Evolutionary conservation across 192 early-diverging fungal genomes (phyloP).

Genomic region (Entomortierella beljakovae): DNA sequence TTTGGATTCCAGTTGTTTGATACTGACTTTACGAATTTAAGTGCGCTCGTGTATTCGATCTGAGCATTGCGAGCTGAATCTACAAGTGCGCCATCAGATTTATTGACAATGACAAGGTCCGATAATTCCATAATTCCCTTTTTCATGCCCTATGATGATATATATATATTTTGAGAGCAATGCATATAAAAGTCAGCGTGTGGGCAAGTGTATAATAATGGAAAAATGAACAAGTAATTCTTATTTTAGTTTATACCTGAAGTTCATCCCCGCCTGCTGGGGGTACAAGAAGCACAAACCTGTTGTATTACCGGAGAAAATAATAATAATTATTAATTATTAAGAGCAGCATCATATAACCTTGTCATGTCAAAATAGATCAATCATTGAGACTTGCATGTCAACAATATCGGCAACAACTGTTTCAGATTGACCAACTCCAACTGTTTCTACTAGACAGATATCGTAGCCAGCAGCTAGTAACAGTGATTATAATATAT

Average conservation of each 20-base stretch:
- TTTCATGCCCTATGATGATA: slow-evolving; percentile 74
- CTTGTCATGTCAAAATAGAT: too few relatives aligned
- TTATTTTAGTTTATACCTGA: slow-evolving; percentile 56
- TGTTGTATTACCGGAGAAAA: not conserved
- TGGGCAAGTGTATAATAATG: not conserved
- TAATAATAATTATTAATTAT: not conserved
- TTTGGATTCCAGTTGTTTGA: slow-evolving; percentile 58
- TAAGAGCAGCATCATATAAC: too few relatives aligned
- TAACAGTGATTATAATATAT: not conserved
- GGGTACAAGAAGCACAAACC: slow-evolving; percentile 80
- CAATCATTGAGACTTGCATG: slow-evolving; percentile 56
- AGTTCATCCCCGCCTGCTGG: slow-evolving; percentile 89
- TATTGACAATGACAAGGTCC: slow-evolving; percentile 86
- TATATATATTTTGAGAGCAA: not conserved
- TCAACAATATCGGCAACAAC: slow-evolving; percentile 92
- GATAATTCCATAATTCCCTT: slow-evolving; percentile 89
- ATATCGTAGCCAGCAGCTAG: slow-evolving; percentile 84
- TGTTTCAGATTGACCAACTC: slow-evolving; percentile 88
- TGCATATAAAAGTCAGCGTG: not conserved
- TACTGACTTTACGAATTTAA: slow-evolving; percentile 71
- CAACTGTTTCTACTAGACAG: slow-evolving; percentile 85
- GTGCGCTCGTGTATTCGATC: slow-evolving; percentile 75
- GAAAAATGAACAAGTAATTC: not conserved
- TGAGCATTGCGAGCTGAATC: slow-evolving; percentile 71
- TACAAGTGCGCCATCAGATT: slow-evolving; percentile 78